These are phyloP conservation scores for Skeletonema costatum DNA, from an alignment of 108 stramenopile species.

Conservation along the genomic window DNA sequence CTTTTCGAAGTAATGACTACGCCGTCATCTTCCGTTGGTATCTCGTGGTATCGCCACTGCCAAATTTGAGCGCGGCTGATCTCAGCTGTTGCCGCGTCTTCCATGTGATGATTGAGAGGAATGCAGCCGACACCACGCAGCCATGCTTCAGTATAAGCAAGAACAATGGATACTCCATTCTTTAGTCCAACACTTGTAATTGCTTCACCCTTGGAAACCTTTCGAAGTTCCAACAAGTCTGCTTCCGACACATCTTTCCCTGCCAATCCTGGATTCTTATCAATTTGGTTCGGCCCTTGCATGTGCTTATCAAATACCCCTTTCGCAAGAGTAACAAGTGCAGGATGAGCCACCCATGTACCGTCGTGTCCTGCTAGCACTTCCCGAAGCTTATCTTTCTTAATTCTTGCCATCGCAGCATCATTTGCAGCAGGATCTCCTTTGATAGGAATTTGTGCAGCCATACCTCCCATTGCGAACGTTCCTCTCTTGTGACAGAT, in stretches of 20 bases:
- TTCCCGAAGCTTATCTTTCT: slow-evolving; percentile 89
- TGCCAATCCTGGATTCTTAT: slow-evolving; percentile 53
- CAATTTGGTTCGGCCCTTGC: slow-evolving; percentile 85
- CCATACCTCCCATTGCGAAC: slow-evolving; percentile 96
- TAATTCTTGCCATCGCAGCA: slow-evolving; percentile 79
- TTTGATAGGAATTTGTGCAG: slow-evolving; percentile 91
- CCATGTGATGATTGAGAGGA: slow-evolving; percentile 91
- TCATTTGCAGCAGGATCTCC: slow-evolving; percentile 78
- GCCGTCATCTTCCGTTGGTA: slow-evolving; percentile 75
- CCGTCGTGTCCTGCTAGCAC: slow-evolving; percentile 93
- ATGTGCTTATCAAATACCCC: slow-evolving; percentile 91
- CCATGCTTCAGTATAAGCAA: slow-evolving; percentile 94
- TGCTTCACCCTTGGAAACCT: slow-evolving; percentile 63
- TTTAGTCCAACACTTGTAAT: slow-evolving; percentile 75
- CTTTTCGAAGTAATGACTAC: slow-evolving; percentile 61
- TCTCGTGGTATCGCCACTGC: slow-evolving; percentile 84
- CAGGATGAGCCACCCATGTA: slow-evolving; percentile 97
- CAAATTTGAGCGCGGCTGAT: slow-evolving; percentile 93
- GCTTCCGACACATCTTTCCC: slow-evolving; percentile 67
- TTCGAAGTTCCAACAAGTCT: slow-evolving; percentile 68
- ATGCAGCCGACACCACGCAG: slow-evolving; percentile 93
- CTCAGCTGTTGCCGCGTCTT: slow-evolving; percentile 97
- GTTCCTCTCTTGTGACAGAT: slow-evolving; percentile 95
- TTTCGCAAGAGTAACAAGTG: slow-evolving; percentile 82
- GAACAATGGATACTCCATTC: slow-evolving; percentile 84